A percentile compares a stretch with the other conserved stretches of the same genome.
These are phyloP conservation scores for Fusarium coicis DNA, from an alignment of 2,329 filamentous ascomycete genomes.

Conservation along the genomic window DNA sequence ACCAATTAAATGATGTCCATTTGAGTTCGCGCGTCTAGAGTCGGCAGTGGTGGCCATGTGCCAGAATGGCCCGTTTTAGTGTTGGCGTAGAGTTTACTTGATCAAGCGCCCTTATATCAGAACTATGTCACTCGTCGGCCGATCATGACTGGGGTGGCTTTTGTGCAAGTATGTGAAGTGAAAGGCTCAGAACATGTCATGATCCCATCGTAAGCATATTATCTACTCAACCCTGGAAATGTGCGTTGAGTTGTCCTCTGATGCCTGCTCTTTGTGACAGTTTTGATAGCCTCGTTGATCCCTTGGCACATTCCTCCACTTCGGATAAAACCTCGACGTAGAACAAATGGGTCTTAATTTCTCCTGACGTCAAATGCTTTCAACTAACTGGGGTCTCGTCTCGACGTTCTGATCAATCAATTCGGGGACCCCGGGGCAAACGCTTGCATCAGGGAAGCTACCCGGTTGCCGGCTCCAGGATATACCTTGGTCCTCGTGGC, in stretches of 20 bases:
- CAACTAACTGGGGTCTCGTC: background rate
- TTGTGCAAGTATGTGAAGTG: background rate
- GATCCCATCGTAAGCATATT: background rate
- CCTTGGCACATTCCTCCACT: conserved; percentile 27
- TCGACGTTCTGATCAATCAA: conserved; percentile 4
- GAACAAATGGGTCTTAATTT: conserved; percentile 16
- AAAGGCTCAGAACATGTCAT: background rate
- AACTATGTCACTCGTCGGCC: background rate
- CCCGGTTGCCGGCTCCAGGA: conserved; percentile 10
- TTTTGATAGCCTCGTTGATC: background rate
- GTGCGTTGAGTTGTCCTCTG: background rate
- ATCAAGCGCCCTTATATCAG: background rate
- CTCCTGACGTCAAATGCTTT: background rate
- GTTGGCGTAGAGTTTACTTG: conserved; percentile 6
- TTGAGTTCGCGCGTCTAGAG: background rate
- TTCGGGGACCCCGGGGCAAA: conserved; percentile 6
- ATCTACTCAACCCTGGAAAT: background rate
- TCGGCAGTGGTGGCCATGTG: background rate
- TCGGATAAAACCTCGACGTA: background rate
- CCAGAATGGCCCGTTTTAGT: background rate
- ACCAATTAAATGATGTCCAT: conserved; percentile 3
- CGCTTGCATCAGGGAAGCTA: conserved; percentile 24
- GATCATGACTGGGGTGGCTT: background rate
- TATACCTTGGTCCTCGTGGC: conserved; percentile 6
- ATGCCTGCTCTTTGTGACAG: background rate